Evolutionary conservation across 352 stramenopile genomes (phyloP), one percentile per base, ranked within the genome.

Genomic region (Blastocystis sp.): DNA sequence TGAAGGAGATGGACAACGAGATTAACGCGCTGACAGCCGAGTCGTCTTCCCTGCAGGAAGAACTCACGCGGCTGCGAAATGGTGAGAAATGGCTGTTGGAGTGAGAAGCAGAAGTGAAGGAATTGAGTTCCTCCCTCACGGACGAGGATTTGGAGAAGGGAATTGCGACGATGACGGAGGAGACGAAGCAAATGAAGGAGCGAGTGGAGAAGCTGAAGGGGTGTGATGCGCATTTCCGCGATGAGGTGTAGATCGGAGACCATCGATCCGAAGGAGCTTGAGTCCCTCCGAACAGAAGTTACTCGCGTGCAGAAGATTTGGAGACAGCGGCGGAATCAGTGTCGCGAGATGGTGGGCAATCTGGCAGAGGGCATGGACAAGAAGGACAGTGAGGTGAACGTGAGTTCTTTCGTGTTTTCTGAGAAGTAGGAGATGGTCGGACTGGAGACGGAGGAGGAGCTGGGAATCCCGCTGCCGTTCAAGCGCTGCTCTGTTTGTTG

Each of bases 361-460:
- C 45, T 84, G 48, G 74, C 74, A 28, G 74, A 84, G 14, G 52
- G 74, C 14, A 84, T 84, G 74, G 74, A 84, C 9, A 84, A 84
- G 56, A 23, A 45, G 28, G 74, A 84, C 0, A 5, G 48, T 9
- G 74, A 84, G 53, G 40, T 84, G 38, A 38, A 0, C 52, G 66
- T 76, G 28, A 45, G 38, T 23, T 4, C 21, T 9, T 34, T 23
- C 41, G 21, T 23, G 3, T 17, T 9, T 4, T 38, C 41, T 76
- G 34, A 76, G 17, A 1, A 23, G 38, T n/a, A 76, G 53, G 74
- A 84, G n/a, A 66, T 84, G 53, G 69, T 84, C 9, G 74, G 74
- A 48, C 1, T 84, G 61, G 74, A 84, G 43, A 84, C 74, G 34
- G 74, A 84, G 34, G 74, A 84, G 45, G 74, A 84, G 74, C 28